Evolutionary conservation across 345 rosid species (phyloP), one percentile per base, ranked within the genome.

Genomic region (Dipteronia dyeriana): DNA sequence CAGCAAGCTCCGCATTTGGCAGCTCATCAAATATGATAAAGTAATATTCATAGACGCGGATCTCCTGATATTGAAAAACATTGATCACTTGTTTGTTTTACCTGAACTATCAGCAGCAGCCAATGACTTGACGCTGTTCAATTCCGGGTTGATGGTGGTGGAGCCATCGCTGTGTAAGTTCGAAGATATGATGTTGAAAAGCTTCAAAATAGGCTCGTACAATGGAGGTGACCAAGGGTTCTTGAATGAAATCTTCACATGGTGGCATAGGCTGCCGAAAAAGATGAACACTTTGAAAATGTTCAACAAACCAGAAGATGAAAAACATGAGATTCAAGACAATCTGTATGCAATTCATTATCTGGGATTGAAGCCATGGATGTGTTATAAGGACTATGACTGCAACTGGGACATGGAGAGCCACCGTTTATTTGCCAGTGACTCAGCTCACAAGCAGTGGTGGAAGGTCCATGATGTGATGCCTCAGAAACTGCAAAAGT

Each of bases 211-310:
- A 4, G 79, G 70, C 19, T 88, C 98, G 0, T 93, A 90, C 76
- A 96, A 93, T 1, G 98, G 97, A 0, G 98, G 98, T 2, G 99
- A 95, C 77, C 99, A 95, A 43, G 99, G 98, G 0, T 93, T 91
- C 39, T 86, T 93, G 4, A 93, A 93, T 31, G 98, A 95, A 78
- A 66, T 78, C 4, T 93, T 95, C 45, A 86, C 92, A 1, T 92
- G 97, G 98, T 93, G 98, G 97, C 99, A 95, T 20, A 81, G 99
- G 75, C 51, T 89, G 80, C 91, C 99, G 0, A 45, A 70, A 1
- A 86, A 71, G 3, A 75, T 90, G 13, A 95, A 95, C 74, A 70
- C 74, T 61, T 74, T 91, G 70, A 95, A 93, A 86, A 41, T 38
- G 17, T 91, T 87, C n/a, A 0, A 11, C 0, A 20, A 7, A 9